Percentiles rank a stretch among this genome's conserved stretches.
phyloP scores from a whole-genome alignment of 331 rosid species.

The Malus hybrid region DNA sequence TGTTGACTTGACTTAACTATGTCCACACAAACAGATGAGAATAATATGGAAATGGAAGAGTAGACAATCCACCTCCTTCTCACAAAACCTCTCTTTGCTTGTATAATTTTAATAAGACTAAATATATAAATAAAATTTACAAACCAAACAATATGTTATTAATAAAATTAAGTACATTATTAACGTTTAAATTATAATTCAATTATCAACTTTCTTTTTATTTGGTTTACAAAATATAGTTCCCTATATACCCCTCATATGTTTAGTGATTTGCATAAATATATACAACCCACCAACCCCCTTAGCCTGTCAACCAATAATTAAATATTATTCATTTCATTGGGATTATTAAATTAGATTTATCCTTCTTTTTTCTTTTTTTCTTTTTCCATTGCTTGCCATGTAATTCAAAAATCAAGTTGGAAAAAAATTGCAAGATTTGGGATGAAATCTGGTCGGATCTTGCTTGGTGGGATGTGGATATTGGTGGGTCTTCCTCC shows the following conservation, averaged over 20 bases:
- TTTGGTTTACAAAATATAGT: too few relatives aligned
- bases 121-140: too few relatives aligned
- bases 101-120: too few relatives aligned
- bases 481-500: constrained; percentile 63
- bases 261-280: neutral
- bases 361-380: constrained; percentile 2
- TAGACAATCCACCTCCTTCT: too few relatives aligned
- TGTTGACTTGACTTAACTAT: too few relatives aligned
- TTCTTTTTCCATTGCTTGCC: constrained; percentile 51
- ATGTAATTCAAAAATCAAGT: constrained; percentile 58
- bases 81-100: too few relatives aligned
- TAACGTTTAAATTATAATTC: too few relatives aligned
- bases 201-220: too few relatives aligned
- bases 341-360: constrained; percentile 16
- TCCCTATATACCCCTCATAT: neutral
- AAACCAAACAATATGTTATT: too few relatives aligned
- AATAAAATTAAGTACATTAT: too few relatives aligned
- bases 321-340: constrained; percentile 15
- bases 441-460: constrained; percentile 93
- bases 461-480: constrained; percentile 89
- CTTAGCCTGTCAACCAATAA: constrained; percentile 14
- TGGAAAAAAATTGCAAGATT: constrained; percentile 68
- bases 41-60: too few relatives aligned
- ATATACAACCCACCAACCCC: constrained; percentile 19
- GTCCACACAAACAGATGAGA: too few relatives aligned